Percentiles rank a stretch among this genome's conserved stretches.
Conservation (phyloP, 2,329 filamentous ascomycete genomes). For the Xylariales sp. region DNA sequence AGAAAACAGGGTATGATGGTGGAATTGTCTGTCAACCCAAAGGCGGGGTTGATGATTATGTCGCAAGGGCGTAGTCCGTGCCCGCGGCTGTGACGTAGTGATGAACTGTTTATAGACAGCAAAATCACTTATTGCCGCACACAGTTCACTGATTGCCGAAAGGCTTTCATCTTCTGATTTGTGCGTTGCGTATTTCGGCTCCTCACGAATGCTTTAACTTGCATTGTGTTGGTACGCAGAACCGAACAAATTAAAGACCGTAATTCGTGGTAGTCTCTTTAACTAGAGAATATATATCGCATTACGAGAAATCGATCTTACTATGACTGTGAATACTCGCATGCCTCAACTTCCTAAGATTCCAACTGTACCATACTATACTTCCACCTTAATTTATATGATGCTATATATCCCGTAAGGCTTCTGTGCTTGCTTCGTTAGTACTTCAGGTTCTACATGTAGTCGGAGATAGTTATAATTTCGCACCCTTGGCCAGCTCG, state of each 20-base stretch:
- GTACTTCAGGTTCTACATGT: not conserved
- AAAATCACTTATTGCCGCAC: conserved; percentile 33
- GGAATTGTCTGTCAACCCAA: conserved; percentile 25
- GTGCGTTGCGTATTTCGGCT: conserved; percentile 29
- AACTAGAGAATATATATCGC: conserved; percentile 38
- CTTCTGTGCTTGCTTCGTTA: no score
- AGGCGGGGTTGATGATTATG: conserved; percentile 10
- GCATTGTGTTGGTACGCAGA: conserved; percentile 12
- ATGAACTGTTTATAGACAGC: conserved; percentile 29
- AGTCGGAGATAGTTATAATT: not conserved
- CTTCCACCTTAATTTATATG: not conserved
- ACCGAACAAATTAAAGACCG: conserved; percentile 13
- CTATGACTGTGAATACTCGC: not conserved
- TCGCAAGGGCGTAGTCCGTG: conserved; percentile 8
- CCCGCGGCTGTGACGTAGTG: conserved; percentile 22
- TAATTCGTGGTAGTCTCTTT: conserved; percentile 32
- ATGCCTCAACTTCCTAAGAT: no score
- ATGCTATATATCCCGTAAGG: no score
- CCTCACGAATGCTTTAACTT: conserved; percentile 15
- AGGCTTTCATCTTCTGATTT: conserved; percentile 34
- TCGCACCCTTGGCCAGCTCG: conserved; percentile 26
- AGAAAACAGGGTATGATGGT: conserved; percentile 22
- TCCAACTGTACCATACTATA: no score
- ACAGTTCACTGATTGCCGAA: conserved; percentile 37
- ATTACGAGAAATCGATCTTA: conserved; percentile 9